Evolutionary conservation across 2,329 filamentous ascomycete species (phyloP).

Genomic region (Metarhizium album): DNA sequence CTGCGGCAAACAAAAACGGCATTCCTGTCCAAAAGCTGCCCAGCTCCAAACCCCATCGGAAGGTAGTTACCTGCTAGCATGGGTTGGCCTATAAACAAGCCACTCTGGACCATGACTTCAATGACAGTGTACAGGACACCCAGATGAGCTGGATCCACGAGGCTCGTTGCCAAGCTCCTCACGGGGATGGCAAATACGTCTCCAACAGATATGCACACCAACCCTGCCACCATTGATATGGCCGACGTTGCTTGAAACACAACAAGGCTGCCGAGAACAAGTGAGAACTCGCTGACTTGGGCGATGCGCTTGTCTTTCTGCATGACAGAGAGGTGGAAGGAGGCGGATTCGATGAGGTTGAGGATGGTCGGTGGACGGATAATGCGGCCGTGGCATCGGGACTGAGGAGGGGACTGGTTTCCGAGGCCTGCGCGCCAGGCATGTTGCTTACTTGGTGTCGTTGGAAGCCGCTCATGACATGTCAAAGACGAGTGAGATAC

Average conservation of each 20-base stretch:
- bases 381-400: not conserved
- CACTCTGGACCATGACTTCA: slow-evolving; percentile 6
- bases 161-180: slow-evolving; percentile 9
- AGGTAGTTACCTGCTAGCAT: slow-evolving; percentile 4
- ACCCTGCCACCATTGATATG: slow-evolving; percentile 2
- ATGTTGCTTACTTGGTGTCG: not conserved
- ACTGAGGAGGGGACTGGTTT: not conserved
- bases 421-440: not conserved
- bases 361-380: not conserved
- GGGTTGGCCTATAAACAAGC: slow-evolving; percentile 3
- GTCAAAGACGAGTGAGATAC: too few relatives aligned
- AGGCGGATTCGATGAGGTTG: not conserved
- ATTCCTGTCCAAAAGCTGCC: not conserved
- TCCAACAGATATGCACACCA: slow-evolving; percentile 7
- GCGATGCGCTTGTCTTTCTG: slow-evolving; percentile 10
- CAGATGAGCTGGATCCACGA: slow-evolving; percentile 8
- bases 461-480: too few relatives aligned
- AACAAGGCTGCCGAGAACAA: slow-evolving; percentile 6
- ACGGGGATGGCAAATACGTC: slow-evolving; percentile 5
- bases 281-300: slow-evolving; percentile 7
- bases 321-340: not conserved
- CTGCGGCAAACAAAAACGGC: not conserved
- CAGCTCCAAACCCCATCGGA: slow-evolving; percentile 6
- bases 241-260: slow-evolving; percentile 8
- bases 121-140: slow-evolving; percentile 9